Conservation (phyloP, 2,329 filamentous ascomycete species). For the Fusarium sp. region DNA sequence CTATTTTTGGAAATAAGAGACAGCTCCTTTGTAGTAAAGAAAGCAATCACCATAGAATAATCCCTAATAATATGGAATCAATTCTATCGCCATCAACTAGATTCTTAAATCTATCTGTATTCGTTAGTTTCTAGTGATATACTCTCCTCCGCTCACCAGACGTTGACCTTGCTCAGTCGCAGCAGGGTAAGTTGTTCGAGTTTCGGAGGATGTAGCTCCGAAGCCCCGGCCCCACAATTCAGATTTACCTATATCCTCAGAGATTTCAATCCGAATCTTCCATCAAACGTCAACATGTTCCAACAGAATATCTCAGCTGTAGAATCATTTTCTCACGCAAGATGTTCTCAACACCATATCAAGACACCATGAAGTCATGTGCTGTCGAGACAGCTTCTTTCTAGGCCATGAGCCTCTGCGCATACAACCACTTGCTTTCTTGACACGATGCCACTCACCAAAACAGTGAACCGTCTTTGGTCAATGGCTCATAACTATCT, state of each 20-base stretch:
- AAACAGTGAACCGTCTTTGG: slow-evolving; percentile 2
- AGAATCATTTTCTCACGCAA: too few species aligned
- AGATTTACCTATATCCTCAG: slow-evolving; percentile 1
- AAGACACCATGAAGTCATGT: slow-evolving; percentile 10
- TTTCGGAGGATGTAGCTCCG: slow-evolving; percentile 26
- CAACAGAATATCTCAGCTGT: not conserved
- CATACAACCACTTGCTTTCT: not conserved
- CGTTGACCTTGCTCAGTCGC: not conserved
- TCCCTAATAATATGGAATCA: not conserved
- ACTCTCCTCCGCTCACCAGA: not conserved
- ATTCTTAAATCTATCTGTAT: not conserved
- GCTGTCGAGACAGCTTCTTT: not conserved
- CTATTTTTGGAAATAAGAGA: not conserved
- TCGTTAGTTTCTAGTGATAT: too few species aligned
- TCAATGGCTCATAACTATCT: not conserved
- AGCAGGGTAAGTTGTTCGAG: not conserved
- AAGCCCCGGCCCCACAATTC: slow-evolving; percentile 23
- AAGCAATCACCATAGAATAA: not conserved
- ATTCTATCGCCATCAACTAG: not conserved
- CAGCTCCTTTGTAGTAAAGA: not conserved
- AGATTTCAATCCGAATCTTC: not conserved
- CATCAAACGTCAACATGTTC: not conserved
- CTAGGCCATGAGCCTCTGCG: not conserved
- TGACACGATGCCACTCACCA: slow-evolving; percentile 10
- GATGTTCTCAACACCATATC: too few species aligned